A percentile compares a stretch with the other conserved stretches of the same genome.
Conservation (phyloP, 2,329 filamentous ascomycete species). For the Aspergillus uvarum region DNA sequence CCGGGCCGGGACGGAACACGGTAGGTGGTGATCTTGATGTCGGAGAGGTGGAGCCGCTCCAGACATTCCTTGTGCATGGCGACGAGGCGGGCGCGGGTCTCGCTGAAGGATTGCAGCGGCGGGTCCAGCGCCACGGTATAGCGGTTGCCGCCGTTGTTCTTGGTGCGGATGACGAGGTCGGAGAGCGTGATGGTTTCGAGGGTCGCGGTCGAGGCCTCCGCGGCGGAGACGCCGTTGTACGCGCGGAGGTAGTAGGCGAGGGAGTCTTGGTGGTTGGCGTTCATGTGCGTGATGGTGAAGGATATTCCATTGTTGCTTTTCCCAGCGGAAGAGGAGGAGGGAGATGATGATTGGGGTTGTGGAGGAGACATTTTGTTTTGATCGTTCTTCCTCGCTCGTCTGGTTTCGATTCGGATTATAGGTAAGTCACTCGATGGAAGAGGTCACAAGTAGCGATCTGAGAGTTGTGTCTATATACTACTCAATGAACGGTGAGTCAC, state of each 20-base stretch:
- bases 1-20: constrained; percentile 51
- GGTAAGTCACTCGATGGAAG: neutral
- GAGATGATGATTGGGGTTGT: neutral
- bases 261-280: constrained; percentile 73
- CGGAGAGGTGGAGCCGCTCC: constrained; percentile 59
- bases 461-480: neutral
- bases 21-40: constrained; percentile 56
- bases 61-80: constrained; percentile 67
- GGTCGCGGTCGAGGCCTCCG: constrained; percentile 56
- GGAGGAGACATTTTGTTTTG: neutral
- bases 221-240: constrained; percentile 60
- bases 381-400: neutral
- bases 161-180: constrained; percentile 60
- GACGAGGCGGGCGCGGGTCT: constrained; percentile 69
- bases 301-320: constrained; percentile 45
- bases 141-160: constrained; percentile 37
- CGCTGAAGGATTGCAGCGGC: constrained; percentile 65
- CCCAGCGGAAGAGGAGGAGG: neutral
- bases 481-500: neutral
- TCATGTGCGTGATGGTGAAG: constrained; percentile 81
- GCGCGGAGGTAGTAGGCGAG: constrained; percentile 76
- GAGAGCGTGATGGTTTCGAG: constrained; percentile 66
- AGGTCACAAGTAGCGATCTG: neutral
- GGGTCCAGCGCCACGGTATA: constrained; percentile 65
- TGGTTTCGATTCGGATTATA: neutral